Percentiles rank a stretch among this genome's conserved stretches.
These are phyloP conservation scores for Xylona heveae DNA, from an alignment of 495 filamentous ascomycete species.

Conservation along the genomic window DNA sequence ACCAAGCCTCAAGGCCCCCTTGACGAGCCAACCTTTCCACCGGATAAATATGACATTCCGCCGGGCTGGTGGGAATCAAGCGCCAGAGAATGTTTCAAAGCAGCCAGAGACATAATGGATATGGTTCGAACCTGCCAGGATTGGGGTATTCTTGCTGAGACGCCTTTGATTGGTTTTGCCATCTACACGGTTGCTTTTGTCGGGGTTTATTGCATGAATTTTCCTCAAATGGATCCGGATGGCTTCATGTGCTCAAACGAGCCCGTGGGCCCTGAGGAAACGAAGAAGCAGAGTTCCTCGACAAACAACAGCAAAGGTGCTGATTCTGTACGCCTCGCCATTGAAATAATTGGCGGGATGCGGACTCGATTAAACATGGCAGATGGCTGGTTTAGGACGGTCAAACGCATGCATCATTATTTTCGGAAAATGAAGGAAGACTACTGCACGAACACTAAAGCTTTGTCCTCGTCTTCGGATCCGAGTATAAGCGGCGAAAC, in stretches of 20 bases:
- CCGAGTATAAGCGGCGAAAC: constrained; percentile 16
- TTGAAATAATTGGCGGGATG: constrained; percentile 39
- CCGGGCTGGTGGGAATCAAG: constrained; percentile 55
- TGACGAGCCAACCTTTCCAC: constrained; percentile 43
- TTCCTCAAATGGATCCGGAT: constrained; percentile 57
- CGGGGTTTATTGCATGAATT: constrained; percentile 48
- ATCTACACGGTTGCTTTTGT: constrained; percentile 61
- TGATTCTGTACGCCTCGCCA: constrained; percentile 25
- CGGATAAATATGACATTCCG: constrained; percentile 26
- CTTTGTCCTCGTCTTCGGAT: constrained; percentile 13
- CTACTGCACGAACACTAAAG: constrained; percentile 27
- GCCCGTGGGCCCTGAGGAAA: constrained; percentile 7
- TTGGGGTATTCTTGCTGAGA: constrained; percentile 50
- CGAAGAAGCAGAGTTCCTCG: constrained; percentile 5
- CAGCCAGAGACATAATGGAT: constrained; percentile 54
- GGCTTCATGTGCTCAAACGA: constrained; percentile 29
- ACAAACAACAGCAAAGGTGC: constrained; percentile 14
- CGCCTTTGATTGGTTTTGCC: constrained; percentile 59
- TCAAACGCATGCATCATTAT: constrained; percentile 45
- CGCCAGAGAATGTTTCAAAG: constrained; percentile 49
- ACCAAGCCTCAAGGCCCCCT: constrained; percentile 46
- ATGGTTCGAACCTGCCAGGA: constrained; percentile 54
- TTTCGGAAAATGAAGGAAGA: constrained; percentile 42
- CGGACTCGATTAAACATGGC: constrained; percentile 47
- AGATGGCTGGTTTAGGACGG: constrained; percentile 43